A percentile compares a stretch with the other conserved stretches of the same genome.
Evolutionary conservation across 345 rosid species (phyloP).

Genomic region (Eucalyptus curtisii): DNA sequence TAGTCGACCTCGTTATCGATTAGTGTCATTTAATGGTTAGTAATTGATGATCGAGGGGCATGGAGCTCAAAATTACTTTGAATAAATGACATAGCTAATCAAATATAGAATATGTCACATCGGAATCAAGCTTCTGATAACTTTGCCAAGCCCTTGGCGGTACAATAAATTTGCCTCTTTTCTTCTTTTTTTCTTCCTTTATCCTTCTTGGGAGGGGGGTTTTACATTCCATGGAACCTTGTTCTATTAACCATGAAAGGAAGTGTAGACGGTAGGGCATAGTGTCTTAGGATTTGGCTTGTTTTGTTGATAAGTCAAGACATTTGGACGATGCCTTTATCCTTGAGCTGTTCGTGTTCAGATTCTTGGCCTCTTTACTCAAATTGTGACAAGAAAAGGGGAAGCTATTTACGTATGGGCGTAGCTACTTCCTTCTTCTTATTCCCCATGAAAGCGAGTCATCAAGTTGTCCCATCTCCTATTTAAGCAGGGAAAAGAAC

Average conservation of each 20-base stretch:
- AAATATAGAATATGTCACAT: background rate
- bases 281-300: background rate
- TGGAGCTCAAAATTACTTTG: background rate
- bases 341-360: background rate
- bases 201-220: background rate
- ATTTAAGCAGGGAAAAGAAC: background rate
- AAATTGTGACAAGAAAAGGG: background rate
- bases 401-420: background rate
- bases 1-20: background rate
- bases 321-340: background rate
- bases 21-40: background rate
- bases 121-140: background rate
- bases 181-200: background rate
- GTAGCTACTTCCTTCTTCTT: background rate
- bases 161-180: background rate
- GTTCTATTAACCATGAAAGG: background rate
- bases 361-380: background rate
- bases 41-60: background rate
- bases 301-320: background rate
- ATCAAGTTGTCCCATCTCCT: background rate
- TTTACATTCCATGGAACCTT: background rate
- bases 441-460: background rate
- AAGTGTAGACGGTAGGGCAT: background rate
- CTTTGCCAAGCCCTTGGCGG: background rate
- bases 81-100: too few relatives aligned